Evolutionary conservation across 164 flowering plant species (phyloP).

Genomic region (Vitis vinifera): ASM3070453v1 NC_081822.1:2306501-2307000

Average conservation of each 20-base stretch:
- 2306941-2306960: constrained; percentile 27
- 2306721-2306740: constrained; percentile 18
- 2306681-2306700: constrained; percentile 21
- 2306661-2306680: constrained; percentile 13
- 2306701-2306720: constrained; percentile 16
- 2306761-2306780: constrained; percentile 22
- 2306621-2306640: constrained; percentile 18
- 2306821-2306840: constrained; percentile 17
- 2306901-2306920: constrained; percentile 23
- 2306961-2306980: constrained; percentile 30
- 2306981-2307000: constrained; percentile 30
- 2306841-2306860: constrained; percentile 10
- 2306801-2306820: constrained; percentile 14
- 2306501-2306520: constrained; percentile 29
- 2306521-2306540: constrained; percentile 30
- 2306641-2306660: constrained; percentile 10
- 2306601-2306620: constrained; percentile 20
- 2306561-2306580: constrained; percentile 24
- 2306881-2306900: constrained; percentile 16
- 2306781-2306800: constrained; percentile 18
- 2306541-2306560: constrained; percentile 30
- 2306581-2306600: constrained; percentile 16
- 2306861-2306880: constrained; percentile 38
- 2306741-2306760: constrained; percentile 13
- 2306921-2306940: constrained; percentile 21